These are phyloP conservation scores for Fomitopsis schrenkii DNA, from an alignment of 1,284 basidiomycete genomes.

Conservation along the genomic window DNA sequence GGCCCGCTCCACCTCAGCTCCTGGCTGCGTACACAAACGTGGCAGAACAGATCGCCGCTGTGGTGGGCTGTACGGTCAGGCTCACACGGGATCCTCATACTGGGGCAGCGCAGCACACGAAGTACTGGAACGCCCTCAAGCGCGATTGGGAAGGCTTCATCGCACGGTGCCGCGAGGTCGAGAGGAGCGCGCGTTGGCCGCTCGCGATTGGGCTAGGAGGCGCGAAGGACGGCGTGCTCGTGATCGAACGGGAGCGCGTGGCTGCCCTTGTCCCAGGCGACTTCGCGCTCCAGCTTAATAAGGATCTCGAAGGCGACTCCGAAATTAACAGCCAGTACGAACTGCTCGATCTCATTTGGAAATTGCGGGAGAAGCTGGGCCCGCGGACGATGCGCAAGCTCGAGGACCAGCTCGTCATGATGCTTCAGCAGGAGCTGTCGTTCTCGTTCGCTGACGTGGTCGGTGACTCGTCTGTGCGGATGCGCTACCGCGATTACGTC, in stretches of 20 bases:
- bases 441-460: slow-evolving; percentile 73
- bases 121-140: slow-evolving; percentile 81
- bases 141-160: slow-evolving; percentile 93
- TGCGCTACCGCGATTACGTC: slow-evolving; percentile 48
- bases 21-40: slow-evolving; percentile 59
- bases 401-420: slow-evolving; percentile 56
- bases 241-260: slow-evolving; percentile 78
- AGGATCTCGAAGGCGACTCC: slow-evolving; percentile 34
- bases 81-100: slow-evolving; percentile 73
- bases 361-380: slow-evolving; percentile 52
- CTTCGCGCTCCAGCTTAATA: slow-evolving; percentile 49
- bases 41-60: slow-evolving; percentile 73
- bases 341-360: slow-evolving; percentile 57
- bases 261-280: slow-evolving; percentile 65
- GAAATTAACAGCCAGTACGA: slow-evolving; percentile 33
- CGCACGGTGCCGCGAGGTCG: slow-evolving; percentile 81
- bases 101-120: slow-evolving; percentile 72
- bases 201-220: slow-evolving; percentile 58
- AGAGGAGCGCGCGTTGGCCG: slow-evolving; percentile 83
- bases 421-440: slow-evolving; percentile 69
- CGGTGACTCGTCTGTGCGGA: slow-evolving; percentile 54
- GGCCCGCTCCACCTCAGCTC: slow-evolving; percentile 51
- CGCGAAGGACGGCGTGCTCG: slow-evolving; percentile 46
- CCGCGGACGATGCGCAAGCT: slow-evolving; percentile 49
- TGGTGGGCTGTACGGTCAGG: slow-evolving; percentile 83